phyloP scores from a whole-genome alignment of 257 asterid species.

The Gentiana straminea region DNA sequence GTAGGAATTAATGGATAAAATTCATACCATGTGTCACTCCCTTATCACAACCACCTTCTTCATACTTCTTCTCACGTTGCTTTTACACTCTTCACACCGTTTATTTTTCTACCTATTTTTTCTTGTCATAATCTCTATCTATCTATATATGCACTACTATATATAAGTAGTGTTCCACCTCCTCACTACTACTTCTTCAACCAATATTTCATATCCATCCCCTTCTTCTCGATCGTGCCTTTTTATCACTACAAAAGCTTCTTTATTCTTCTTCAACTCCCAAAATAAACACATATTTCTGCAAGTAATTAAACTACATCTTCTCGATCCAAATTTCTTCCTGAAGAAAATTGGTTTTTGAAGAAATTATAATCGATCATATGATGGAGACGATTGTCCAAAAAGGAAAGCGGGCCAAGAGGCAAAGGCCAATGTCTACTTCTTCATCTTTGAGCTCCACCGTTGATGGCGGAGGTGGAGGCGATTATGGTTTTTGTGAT shows the following conservation, averaged over 20 bases:
- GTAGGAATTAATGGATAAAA: no score
- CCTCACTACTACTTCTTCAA: background rate
- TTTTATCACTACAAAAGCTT: constrained; percentile 10
- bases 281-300: background rate
- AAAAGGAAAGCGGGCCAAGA: constrained; percentile 61
- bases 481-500: constrained; percentile 5
- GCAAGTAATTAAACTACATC: no score
- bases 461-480: constrained; percentile 4
- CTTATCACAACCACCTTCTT: constrained; percentile 17
- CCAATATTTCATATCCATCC: background rate
- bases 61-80: constrained; percentile 21
- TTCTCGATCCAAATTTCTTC: no score
- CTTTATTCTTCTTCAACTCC: constrained; percentile 12
- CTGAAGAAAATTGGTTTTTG: constrained; percentile 12
- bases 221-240: background rate
- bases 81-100: background rate
- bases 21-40: constrained; percentile 43
- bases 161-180: background rate
- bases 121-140: constrained; percentile 2
- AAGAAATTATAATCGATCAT: constrained; percentile 3
- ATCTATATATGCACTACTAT: constrained; percentile 1
- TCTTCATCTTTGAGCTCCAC: constrained; percentile 30
- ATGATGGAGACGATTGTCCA: constrained; percentile 15
- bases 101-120: no score
- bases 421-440: constrained; percentile 49